Evolutionary conservation across 2,329 filamentous ascomycete species (phyloP).

Genomic region (Arthrobotrys iridis): DNA sequence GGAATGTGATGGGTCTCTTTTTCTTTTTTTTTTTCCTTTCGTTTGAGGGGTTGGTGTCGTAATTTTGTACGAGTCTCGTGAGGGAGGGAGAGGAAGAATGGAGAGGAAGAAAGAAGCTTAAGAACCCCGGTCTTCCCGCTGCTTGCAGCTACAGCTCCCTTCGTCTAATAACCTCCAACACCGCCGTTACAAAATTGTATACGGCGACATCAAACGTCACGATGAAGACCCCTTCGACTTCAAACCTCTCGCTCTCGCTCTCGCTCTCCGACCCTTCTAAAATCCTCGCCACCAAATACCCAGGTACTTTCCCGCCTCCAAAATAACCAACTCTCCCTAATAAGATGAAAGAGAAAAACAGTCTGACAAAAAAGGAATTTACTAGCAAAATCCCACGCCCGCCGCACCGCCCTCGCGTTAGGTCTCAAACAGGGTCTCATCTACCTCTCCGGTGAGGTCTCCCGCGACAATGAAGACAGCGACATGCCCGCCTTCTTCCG

Average conservation of each 20-base stretch:
- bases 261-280: neutral
- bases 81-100: too few relatives aligned
- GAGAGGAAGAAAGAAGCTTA: conserved; percentile 4
- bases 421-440: conserved; percentile 65
- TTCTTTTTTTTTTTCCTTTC: neutral
- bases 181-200: neutral
- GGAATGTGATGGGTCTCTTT: neutral
- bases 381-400: conserved; percentile 66
- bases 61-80: neutral
- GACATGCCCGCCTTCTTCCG: conserved; percentile 69
- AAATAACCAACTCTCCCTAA: neutral
- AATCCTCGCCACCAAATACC: conserved; percentile 23
- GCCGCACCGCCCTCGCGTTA: conserved; percentile 63
- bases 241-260: neutral
- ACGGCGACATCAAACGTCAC: neutral
- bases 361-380: too few relatives aligned
- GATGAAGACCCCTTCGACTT: conserved; percentile 26
- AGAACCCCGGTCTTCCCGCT: conserved; percentile 38
- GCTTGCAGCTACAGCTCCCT: neutral
- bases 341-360: neutral
- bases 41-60: conserved; percentile 16
- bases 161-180: neutral
- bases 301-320: conserved; percentile 3
- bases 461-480: conserved; percentile 68
- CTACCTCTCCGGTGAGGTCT: conserved; percentile 67